Evolutionary conservation across 352 stramenopile species (phyloP).

Genomic region (Pythium brassicae): DNA sequence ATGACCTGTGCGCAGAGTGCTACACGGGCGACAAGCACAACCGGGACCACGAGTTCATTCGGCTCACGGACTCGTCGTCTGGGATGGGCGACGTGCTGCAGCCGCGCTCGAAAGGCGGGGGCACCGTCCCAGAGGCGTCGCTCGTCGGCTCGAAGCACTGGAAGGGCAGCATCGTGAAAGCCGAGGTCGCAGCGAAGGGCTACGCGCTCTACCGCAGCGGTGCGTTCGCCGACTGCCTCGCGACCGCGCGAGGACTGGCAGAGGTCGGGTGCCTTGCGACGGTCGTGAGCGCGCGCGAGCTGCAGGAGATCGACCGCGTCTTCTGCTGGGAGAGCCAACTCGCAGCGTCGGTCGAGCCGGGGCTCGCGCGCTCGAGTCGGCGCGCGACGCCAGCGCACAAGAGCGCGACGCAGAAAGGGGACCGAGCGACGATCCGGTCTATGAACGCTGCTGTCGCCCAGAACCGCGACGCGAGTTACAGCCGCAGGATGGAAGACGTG

Average conservation of each 20-base stretch:
- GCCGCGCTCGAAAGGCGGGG: constrained; percentile 48
- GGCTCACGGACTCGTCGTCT: constrained; percentile 34
- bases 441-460: constrained; percentile 33
- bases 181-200: constrained; percentile 38
- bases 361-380: constrained; percentile 34
- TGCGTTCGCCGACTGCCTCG: constrained; percentile 28
- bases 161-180: constrained; percentile 52
- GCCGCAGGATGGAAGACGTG: constrained; percentile 18
- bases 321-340: constrained; percentile 49
- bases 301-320: constrained; percentile 30
- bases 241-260: constrained; percentile 30
- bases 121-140: constrained; percentile 39
- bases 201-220: constrained; percentile 45
- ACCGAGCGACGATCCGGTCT: constrained; percentile 27
- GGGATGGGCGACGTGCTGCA: constrained; percentile 53
- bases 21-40: constrained; percentile 63
- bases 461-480: constrained; percentile 7
- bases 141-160: constrained; percentile 61
- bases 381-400: constrained; percentile 29
- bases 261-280: constrained; percentile 37
- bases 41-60: constrained; percentile 65
- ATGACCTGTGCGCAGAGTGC: constrained; percentile 65
- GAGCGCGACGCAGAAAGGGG: constrained; percentile 21
- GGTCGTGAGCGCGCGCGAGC: constrained; percentile 32
- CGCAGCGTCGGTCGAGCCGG: constrained; percentile 36